A percentile compares a stretch with the other conserved stretches of the same genome.
These are phyloP conservation scores for Paramarasmius palmivorus DNA, from an alignment of 1,284 basidiomycete species.

Conservation along the genomic window DNA sequence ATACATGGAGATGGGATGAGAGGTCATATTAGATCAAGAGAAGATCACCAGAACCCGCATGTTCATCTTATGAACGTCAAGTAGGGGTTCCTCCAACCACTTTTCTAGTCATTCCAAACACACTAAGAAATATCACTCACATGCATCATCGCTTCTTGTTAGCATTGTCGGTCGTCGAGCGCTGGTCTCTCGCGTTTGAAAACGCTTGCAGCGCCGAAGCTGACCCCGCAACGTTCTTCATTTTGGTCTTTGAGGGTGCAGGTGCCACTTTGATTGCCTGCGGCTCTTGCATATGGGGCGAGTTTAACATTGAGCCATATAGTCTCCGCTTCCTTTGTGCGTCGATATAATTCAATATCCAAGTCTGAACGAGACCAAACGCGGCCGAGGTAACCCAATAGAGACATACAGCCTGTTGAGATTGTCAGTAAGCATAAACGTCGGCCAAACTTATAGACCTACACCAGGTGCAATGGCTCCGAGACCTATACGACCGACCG, in stretches of 20 bases:
- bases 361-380: conserved; percentile 80
- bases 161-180: background rate
- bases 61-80: conserved; percentile 23
- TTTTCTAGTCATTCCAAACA: conserved; percentile 62
- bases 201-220: conserved; percentile 4
- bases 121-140: conserved; percentile 14
- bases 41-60: conserved; percentile 51
- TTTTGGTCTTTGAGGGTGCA: background rate
- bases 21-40: conserved; percentile 90
- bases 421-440: conserved; percentile 13
- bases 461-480: conserved; percentile 82
- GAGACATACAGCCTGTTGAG: conserved; percentile 65
- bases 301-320: conserved; percentile 13
- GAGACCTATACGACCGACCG: conserved; percentile 73
- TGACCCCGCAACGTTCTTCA: conserved; percentile 5
- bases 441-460: conserved; percentile 24
- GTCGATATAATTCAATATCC: conserved; percentile 70
- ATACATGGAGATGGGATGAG: background rate
- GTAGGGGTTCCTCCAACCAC: conserved; percentile 70
- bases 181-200: background rate
- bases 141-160: conserved; percentile 5
- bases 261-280: background rate
- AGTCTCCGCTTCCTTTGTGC: conserved; percentile 40
- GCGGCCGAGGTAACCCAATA: conserved; percentile 86
- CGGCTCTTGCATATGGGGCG: conserved; percentile 3